These are phyloP conservation scores for Echinosophora koreensis DNA, from an alignment of 306 rosid species.

Conservation along the genomic window DNA sequence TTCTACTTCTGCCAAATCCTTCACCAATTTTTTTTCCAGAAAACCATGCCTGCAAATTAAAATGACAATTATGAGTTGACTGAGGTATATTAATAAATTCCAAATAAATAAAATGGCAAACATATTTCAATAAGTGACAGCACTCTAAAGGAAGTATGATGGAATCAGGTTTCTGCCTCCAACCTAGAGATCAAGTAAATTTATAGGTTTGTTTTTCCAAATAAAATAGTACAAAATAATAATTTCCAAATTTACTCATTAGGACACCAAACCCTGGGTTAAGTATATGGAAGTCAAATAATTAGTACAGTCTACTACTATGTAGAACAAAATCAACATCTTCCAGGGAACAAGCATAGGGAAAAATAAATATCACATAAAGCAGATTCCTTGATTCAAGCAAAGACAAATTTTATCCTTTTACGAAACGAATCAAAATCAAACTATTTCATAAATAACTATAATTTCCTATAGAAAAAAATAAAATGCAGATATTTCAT, in stretches of 20 bases:
- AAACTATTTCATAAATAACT: slow-evolving; percentile 9
- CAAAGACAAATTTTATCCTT: not conserved
- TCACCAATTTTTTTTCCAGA: slow-evolving; percentile 87
- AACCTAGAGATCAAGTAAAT: slow-evolving; percentile 24
- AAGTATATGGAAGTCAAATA: slow-evolving; percentile 19
- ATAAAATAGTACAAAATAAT: slow-evolving; percentile 11
- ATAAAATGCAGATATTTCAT: slow-evolving; percentile 3
- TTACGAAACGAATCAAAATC: not conserved
- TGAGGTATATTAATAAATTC: slow-evolving; percentile 39
- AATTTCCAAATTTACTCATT: slow-evolving; percentile 4
- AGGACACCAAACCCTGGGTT: slow-evolving; percentile 20
- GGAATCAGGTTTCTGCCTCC: slow-evolving; percentile 34
- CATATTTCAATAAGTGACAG: slow-evolving; percentile 31
- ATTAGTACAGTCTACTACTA: not conserved
- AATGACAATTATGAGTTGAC: slow-evolving; percentile 42
- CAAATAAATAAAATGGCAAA: slow-evolving; percentile 30
- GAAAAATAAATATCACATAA: slow-evolving; percentile 10
- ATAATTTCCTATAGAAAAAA: slow-evolving; percentile 26
- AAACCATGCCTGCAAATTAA: slow-evolving; percentile 77
- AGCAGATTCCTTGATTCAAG: slow-evolving; percentile 10
- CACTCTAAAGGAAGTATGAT: no score
- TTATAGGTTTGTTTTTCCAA: slow-evolving; percentile 26
- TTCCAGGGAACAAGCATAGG: not conserved
- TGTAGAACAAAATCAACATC: slow-evolving; percentile 25
- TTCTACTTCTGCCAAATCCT: slow-evolving; percentile 86